Base-by-base conservation (phyloP, 495 filamentous ascomycete genomes). In the Annulohypoxylon stygium region DNA sequence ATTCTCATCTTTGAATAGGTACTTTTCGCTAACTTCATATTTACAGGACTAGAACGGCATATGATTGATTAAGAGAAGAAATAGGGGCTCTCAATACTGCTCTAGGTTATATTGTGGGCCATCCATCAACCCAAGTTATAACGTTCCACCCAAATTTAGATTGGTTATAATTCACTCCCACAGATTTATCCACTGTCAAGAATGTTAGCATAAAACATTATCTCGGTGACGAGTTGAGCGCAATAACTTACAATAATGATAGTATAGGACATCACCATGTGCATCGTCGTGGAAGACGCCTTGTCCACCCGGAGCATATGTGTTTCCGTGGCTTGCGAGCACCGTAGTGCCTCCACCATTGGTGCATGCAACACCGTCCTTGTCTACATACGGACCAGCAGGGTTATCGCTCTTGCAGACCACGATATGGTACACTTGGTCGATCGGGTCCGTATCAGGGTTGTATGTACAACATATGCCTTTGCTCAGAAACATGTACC, bases 291-390 rank as follows among this genome's bases (percentile, higher is more conserved):
- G 14, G 61, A 78, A 74, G n/a, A 81, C 82, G 23, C 70, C 76
- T 84, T 89, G 87, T 60, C 90, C 90, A 61, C 90, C 90, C 3
- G 90, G 90, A 12, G 84, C 90, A 69, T 90, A 92, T 11, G 88
- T 83, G 41, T 82, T 84, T 8, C 81, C 88, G 70, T 91, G 87
- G 45, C 81, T 85, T 6, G 82, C 83, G 1, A 91, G 82, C 16
- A 92, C 80, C 4, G 83, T 85, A 1, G 86, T 89, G 0, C 90
- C 90, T n/a, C 90, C 90, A 18, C 84, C 85, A 10, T 82, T 55
- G 0, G 79, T 83, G 77, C 89, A 91, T 2, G 78, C 73, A 0
- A 58, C 78, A n/a, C 89, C 90, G 18, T 78, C 77, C 39, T 84
- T 77, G 72, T 92, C 90, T 60, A 87, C 86, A 68, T 88, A 91